These are phyloP conservation scores for Chrysanthemum lavandulifolium DNA, from an alignment of 129 eudicot genomes.

Conservation along the genomic window DNA sequence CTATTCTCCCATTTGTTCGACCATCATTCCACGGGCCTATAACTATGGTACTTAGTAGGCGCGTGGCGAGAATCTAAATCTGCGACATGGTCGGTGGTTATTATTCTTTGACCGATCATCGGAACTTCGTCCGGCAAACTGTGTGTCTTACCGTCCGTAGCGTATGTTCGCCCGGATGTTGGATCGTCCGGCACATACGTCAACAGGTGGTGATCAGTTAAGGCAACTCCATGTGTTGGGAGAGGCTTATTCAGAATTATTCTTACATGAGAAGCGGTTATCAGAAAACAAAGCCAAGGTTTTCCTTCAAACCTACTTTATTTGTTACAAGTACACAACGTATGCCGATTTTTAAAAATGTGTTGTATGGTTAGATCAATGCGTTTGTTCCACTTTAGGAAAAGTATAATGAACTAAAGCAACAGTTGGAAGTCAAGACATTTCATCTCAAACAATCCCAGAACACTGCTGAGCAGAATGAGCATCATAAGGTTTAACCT, in stretches of 20 bases:
- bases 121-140: no score
- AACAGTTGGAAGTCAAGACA: conserved; percentile 76
- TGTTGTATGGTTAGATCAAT: conserved; percentile 49
- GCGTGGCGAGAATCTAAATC: no score
- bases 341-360: no score
- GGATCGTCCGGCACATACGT: no score
- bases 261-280: conserved; percentile 49
- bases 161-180: no score
- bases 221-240: conserved; percentile 55
- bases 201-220: conserved; percentile 78
- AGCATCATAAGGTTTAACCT: conserved; percentile 82
- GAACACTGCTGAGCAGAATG: conserved; percentile 86
- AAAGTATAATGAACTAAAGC: conserved; percentile 68
- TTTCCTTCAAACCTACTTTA: conserved; percentile 14
- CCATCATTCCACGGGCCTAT: no score
- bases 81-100: no score
- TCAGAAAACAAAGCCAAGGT: conserved; percentile 93
- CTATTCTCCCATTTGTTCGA: no score
- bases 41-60: no score
- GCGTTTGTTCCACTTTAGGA: conserved; percentile 77
- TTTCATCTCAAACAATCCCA: conserved; percentile 74
- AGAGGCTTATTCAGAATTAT: no score
- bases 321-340: background rate
- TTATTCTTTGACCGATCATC: no score
- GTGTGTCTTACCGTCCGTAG: no score